A percentile compares a stretch with the other conserved stretches of the same genome.
phyloP scores from a whole-genome alignment of 2,329 filamentous ascomycete genomes.

The Pleomassaria siparia region DNA sequence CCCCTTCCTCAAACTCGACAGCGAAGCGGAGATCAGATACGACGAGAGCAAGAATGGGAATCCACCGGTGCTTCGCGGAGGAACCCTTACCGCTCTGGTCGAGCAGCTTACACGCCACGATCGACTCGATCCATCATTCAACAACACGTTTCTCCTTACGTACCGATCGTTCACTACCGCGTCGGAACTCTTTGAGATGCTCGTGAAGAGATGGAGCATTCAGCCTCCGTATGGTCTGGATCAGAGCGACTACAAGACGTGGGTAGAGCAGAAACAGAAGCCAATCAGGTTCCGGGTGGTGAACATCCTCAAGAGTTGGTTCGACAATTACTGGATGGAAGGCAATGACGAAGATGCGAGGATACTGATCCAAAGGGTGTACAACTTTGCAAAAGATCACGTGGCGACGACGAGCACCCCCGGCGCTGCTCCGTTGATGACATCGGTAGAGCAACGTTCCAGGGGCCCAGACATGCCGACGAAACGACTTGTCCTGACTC shows the following conservation, averaged over 20 bases:
- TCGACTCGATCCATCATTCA: slow-evolving; percentile 91
- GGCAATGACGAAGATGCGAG: slow-evolving; percentile 80
- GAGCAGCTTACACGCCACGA: slow-evolving; percentile 96
- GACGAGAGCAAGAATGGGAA: slow-evolving; percentile 74
- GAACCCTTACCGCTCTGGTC: slow-evolving; percentile 83
- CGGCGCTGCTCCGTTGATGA: slow-evolving; percentile 80
- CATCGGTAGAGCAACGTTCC: slow-evolving; percentile 83
- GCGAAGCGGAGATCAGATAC: slow-evolving; percentile 86
- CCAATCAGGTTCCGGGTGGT: slow-evolving; percentile 94
- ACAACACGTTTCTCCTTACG: slow-evolving; percentile 95
- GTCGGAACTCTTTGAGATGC: slow-evolving; percentile 84
- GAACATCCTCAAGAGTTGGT: slow-evolving; percentile 97
- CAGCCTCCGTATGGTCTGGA: slow-evolving; percentile 84
- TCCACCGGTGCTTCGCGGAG: slow-evolving; percentile 78
- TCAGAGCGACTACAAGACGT: slow-evolving; percentile 75
- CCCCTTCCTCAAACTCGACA: slow-evolving; percentile 80
- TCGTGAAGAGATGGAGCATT: slow-evolving; percentile 88
- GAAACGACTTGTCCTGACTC: slow-evolving; percentile 82
- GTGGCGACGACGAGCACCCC: slow-evolving; percentile 93
- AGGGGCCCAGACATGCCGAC: slow-evolving; percentile 84
- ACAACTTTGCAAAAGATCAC: slow-evolving; percentile 86
- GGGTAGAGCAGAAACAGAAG: slow-evolving; percentile 94
- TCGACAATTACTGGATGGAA: slow-evolving; percentile 99
- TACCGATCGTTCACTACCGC: slow-evolving; percentile 94
- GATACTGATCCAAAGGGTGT: slow-evolving; percentile 83